Conservation (phyloP, 805 yeast species). For the Kluyveromyces lactis region DNA sequence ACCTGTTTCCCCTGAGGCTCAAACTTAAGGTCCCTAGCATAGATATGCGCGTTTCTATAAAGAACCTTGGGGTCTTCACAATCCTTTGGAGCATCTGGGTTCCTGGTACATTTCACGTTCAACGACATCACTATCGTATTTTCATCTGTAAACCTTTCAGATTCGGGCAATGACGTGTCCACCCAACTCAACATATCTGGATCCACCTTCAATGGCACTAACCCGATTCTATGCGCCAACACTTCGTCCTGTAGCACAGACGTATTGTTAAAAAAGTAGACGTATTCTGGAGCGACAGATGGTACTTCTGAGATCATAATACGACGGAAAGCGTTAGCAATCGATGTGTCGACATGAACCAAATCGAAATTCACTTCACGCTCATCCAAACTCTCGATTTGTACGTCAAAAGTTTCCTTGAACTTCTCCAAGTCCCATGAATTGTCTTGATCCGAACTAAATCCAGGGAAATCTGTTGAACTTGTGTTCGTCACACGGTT, state of each 20-base stretch:
- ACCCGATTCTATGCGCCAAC: conserved; percentile 88
- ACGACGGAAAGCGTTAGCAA: conserved; percentile 94
- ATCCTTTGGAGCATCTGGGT: conserved; percentile 72
- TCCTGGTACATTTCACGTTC: conserved; percentile 75
- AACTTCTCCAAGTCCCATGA: conserved; percentile 83
- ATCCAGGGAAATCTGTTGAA: conserved; percentile 90
- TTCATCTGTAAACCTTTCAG: conserved; percentile 69
- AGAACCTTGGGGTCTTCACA: conserved; percentile 75
- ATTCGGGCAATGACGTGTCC: conserved; percentile 54
- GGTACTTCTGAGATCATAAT: conserved; percentile 97
- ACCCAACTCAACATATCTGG: conserved; percentile 88
- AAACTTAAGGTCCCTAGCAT: conserved; percentile 81
- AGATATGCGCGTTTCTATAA: conserved; percentile 77
- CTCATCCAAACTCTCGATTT: conserved; percentile 55
- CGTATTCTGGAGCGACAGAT: conserved; percentile 88
- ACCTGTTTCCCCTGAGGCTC: conserved; percentile 87
- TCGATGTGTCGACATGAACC: conserved; percentile 77
- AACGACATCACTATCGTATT: conserved; percentile 82
- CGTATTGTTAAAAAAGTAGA: conserved; percentile 86
- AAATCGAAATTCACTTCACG: conserved; percentile 82
- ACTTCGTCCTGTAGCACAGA: conserved; percentile 97
- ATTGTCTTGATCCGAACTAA: conserved; percentile 46
- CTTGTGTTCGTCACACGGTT: conserved; percentile 87
- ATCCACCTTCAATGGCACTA: conserved; percentile 82
- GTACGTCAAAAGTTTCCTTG: conserved; percentile 55